Conservation (phyloP, 805 yeast genomes). For the Saccharomyces kudriavzevii region DNA sequence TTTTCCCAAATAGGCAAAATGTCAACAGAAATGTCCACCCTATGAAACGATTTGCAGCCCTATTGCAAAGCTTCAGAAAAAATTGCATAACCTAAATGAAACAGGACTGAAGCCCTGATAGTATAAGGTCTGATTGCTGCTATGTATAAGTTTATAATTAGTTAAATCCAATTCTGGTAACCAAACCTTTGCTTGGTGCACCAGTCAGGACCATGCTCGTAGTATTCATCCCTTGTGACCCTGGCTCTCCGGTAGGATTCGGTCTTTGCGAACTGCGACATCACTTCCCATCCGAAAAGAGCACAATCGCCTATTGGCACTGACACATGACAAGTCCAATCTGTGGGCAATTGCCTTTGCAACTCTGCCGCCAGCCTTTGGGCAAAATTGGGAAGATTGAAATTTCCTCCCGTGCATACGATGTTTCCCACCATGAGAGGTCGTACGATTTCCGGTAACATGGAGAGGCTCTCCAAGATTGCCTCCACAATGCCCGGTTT, state of each 20-base stretch:
- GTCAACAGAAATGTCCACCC: not conserved
- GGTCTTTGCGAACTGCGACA: conserved; percentile 36
- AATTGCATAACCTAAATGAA: not conserved
- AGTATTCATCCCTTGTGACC: conserved; percentile 71
- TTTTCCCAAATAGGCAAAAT: not conserved
- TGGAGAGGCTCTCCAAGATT: conserved; percentile 56
- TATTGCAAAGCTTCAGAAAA: not conserved
- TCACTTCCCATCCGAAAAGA: conserved; percentile 53
- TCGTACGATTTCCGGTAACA: conserved; percentile 63
- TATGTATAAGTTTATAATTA: not conserved
- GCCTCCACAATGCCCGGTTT: conserved; percentile 73
- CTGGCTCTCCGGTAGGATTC: conserved; percentile 41
- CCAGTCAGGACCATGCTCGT: conserved; percentile 67
- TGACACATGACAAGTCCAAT: conserved; percentile 51
- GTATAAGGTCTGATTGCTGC: not conserved
- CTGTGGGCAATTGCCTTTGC: conserved; percentile 60
- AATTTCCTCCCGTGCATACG: conserved; percentile 74
- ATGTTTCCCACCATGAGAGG: conserved; percentile 77
- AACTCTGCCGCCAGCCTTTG: conserved; percentile 54
- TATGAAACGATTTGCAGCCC: not conserved
- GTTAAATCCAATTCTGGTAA: conserved; percentile 31
- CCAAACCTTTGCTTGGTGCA: conserved; percentile 36
- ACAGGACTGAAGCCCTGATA: not conserved
- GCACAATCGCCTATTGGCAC: conserved; percentile 30
- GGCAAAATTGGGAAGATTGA: conserved; percentile 59